phyloP scores from a whole-genome alignment of 495 filamentous ascomycete species.

The Sordaria brevicollis region DNA sequence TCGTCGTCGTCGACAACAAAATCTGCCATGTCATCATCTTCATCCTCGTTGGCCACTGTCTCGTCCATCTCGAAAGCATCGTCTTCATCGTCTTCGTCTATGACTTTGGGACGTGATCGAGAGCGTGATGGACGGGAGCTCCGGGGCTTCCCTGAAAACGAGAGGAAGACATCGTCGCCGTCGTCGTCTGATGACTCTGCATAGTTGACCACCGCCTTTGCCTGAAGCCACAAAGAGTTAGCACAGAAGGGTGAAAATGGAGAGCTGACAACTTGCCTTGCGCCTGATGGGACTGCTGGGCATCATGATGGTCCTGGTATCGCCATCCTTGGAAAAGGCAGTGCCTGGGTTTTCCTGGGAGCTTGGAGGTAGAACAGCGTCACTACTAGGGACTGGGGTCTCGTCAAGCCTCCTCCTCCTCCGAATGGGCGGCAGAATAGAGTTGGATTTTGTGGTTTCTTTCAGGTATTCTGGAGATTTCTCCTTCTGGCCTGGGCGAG shows the following conservation, averaged over 20 bases:
- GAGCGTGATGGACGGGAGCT: conserved; percentile 21
- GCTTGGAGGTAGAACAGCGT: conserved; percentile 46
- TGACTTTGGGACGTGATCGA: conserved; percentile 16
- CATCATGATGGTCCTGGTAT: conserved; percentile 30
- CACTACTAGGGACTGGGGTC: conserved; percentile 77
- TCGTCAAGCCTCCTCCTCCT: conserved; percentile 36
- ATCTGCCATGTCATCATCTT: conserved; percentile 64
- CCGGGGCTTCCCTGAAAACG: conserved; percentile 20
- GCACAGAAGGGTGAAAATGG: background rate
- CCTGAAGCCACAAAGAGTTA: conserved; percentile 26
- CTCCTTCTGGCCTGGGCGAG: conserved; percentile 11
- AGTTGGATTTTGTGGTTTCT: conserved; percentile 36
- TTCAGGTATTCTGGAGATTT: conserved; percentile 28
- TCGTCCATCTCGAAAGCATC: conserved; percentile 56
- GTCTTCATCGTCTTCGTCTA: conserved; percentile 41
- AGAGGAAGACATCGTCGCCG: conserved; percentile 45
- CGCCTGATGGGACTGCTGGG: conserved; percentile 47
- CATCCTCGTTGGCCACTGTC: conserved; percentile 50
- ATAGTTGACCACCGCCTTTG: conserved; percentile 49
- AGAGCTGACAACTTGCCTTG: conserved; percentile 29
- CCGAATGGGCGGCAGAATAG: conserved; percentile 12
- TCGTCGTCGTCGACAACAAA: conserved; percentile 84
- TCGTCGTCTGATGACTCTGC: conserved; percentile 56
- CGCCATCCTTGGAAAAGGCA: background rate
- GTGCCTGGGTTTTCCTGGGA: conserved; percentile 41